Base-by-base conservation (phyloP, 2,329 filamentous ascomycete species). In the Nemania abortiva region DNA sequence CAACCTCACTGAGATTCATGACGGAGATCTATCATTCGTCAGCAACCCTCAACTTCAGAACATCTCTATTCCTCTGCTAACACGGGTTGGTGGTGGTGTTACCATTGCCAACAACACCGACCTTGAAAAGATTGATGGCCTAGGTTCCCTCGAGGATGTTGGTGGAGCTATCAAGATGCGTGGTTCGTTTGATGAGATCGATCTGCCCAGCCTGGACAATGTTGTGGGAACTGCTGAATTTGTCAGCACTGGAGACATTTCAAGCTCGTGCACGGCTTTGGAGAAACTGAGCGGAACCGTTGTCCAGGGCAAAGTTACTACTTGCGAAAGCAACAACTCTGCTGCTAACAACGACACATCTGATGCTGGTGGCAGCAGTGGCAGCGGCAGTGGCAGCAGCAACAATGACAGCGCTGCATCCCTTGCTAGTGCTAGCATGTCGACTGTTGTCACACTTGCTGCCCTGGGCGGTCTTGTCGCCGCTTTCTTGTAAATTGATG, bases 91-190 rank as follows among this genome's bases (percentile, higher is more conserved):
- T 74, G 95, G 93, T 84, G 93, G 92, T 80, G 88, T 97, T 80
- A 90, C 92, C 75, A 89, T 99, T 78, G 91, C 77, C 82, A 97
- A 97, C 89, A 98, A 98, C 90, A 93, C 93, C 70, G 84, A 85
- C 65, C 87, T 98, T 39, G 75, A 82, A 65, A 79, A 84, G 69
- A 85, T 98, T 65, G 82, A 87, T 72, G 89, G 89, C 39, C 92
- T 98, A 83, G 86, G 87, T 70, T 79, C 85, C 72, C 88, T 99
- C 31, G 79, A 88, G 78, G 88, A 84, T 64, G 89, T 98, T 68
- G 88, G 86, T 72, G 95, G 95, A 83, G 94, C 93, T 76, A 86
- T 98, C 78, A 91, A 94, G 81, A 89, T 97, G 81, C 90, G 90
- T 76, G 96, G 96, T 77, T 92, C 90, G 84, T 97, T 98, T 82